Percentiles rank a stretch among this genome's conserved stretches.
Evolutionary conservation across 441 rosid genomes (phyloP).

Genomic region (Euphorbia schlechtendalii): DNA sequence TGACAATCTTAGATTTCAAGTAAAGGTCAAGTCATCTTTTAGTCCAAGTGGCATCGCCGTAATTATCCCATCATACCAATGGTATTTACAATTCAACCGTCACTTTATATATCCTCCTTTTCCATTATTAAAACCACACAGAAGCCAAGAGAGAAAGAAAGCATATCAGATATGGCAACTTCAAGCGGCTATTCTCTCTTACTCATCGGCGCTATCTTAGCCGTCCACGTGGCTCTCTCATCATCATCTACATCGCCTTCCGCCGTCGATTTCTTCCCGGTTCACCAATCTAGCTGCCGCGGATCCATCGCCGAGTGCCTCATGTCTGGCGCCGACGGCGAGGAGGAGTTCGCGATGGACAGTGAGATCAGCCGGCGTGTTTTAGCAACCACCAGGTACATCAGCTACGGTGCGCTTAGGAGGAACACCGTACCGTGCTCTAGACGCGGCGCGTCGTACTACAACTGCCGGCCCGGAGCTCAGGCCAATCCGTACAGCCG

Average conservation of each 20-base stretch:
- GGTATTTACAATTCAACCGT: constrained; percentile 20
- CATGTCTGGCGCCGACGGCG: constrained; percentile 13
- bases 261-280: constrained; percentile 28
- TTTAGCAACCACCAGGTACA: constrained; percentile 52
- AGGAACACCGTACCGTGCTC: constrained; percentile 90
- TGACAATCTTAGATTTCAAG: no score
- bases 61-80: constrained; percentile 10
- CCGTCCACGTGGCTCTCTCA: constrained; percentile 30
- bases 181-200: constrained; percentile 19
- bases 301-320: constrained; percentile 73
- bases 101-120: constrained; percentile 29
- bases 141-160: not conserved
- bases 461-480: constrained; percentile 71
- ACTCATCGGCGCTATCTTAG: constrained; percentile 30
- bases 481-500: constrained; percentile 85
- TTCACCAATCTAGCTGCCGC: constrained; percentile 34
- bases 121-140: no score
- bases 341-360: constrained; percentile 71
- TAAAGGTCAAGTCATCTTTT: no score
- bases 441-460: constrained; percentile 87
- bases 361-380: constrained; percentile 73
- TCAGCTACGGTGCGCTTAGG: constrained; percentile 89
- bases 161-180: constrained; percentile 30
- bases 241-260: no score
- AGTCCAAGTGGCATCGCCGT: constrained; percentile 41